Percentiles rank a stretch among this genome's conserved stretches.
Conservation (phyloP, 164 flowering plant genomes). For the Vitis labrusca region DNA sequence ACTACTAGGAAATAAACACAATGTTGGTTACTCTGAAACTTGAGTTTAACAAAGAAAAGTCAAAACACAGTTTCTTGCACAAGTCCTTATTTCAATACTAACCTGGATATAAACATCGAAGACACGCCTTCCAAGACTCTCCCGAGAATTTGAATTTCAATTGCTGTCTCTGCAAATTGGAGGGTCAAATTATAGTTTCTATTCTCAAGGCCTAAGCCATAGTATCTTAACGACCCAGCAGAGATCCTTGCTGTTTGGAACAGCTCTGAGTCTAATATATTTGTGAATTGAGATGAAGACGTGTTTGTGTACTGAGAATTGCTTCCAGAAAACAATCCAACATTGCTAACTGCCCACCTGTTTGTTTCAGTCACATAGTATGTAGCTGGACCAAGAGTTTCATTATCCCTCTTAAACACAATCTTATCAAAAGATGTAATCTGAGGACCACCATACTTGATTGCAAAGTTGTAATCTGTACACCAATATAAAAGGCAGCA, state of each 20-base stretch:
- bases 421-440: slow-evolving; percentile 32
- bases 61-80: neutral
- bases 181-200: slow-evolving; percentile 70
- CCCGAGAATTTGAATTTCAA: slow-evolving; percentile 41
- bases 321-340: slow-evolving; percentile 47
- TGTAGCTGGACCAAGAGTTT: slow-evolving; percentile 66
- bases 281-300: slow-evolving; percentile 39
- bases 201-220: slow-evolving; percentile 86
- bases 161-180: slow-evolving; percentile 63
- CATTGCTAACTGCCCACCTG: slow-evolving; percentile 85
- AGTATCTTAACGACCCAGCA: slow-evolving; percentile 78
- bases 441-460: slow-evolving; percentile 77
- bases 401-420: slow-evolving; percentile 53
- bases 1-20: too few species aligned
- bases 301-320: slow-evolving; percentile 27
- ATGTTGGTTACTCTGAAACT: neutral
- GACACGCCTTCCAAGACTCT: slow-evolving; percentile 70
- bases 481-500: neutral
- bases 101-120: slow-evolving; percentile 89
- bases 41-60: neutral
- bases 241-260: slow-evolving; percentile 74
- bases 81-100: slow-evolving; percentile 4
- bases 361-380: slow-evolving; percentile 43
- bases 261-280: slow-evolving; percentile 58
- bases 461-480: slow-evolving; percentile 68